Evolutionary conservation across 371 early-diverging fungal genomes (phyloP), one percentile per base, ranked within the genome.

Genomic region (Rhizopus delemar): DNA sequence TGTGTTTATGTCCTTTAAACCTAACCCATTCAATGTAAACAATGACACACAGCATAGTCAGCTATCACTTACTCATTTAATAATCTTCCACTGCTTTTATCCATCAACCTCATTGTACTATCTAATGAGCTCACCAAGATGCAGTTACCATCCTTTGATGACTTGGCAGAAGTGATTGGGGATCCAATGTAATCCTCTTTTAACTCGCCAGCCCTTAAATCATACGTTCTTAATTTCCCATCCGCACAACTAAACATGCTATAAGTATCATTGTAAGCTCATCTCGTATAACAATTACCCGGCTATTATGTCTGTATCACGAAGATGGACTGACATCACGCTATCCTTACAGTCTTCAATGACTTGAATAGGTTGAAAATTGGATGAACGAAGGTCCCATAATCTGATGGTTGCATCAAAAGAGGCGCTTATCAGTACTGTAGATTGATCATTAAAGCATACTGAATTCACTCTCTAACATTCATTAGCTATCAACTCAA

Each of bases 301-400:
- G 45, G 90, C 80, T 57, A 94, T 65, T 34, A 97, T 86, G 70
- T 93, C 89, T 12, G 77, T 73, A 8, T 80, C 91, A 36, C 71
- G 60, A 22, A 95, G 68, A 38, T 82, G 80, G 9, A 97, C 74
- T 1, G 91, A 87, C 59, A 91, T 86, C 4, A 97, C 85, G 50
- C 90, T 89, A 61, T 97, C 98, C 65, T 91, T 92, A 51, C 90
- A 86, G 11, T 94, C 96, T 29, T 87, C 85, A n/a, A 96, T 65
- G 0, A 90, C 73, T 62, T 96, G 96, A 39, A 97, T 88, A 3
- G 94, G 94, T 34, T 78, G 56, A 51, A 83, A 72, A 35, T 83
- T 73, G 1, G 83, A 70, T 11, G 94, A 87, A 22, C 93, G 81
- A 15, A 55, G n/a, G 62, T 97, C 98, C 96, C 96, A 96, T 45